Percentiles rank a stretch among this genome's conserved stretches.
Conservation (phyloP, 208 protist species). For the Leptomonas pyrrhocoris region DNA sequence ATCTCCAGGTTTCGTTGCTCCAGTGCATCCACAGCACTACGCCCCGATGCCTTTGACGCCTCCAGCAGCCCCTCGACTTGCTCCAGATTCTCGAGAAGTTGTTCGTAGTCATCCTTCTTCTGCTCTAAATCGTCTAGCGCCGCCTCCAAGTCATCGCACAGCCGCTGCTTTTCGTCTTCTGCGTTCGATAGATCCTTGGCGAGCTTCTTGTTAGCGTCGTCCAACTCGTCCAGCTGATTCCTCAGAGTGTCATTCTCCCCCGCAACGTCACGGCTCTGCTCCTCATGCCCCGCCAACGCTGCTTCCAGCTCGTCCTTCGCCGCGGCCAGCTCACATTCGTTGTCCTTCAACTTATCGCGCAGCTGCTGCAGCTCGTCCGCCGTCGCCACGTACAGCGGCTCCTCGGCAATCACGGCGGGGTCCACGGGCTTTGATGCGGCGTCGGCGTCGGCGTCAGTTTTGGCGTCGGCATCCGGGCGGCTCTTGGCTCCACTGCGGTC, state of each 20-base stretch:
- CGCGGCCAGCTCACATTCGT: background rate
- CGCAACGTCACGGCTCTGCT: background rate
- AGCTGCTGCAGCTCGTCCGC: constrained; percentile 21
- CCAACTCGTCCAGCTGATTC: constrained; percentile 3
- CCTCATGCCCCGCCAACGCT: constrained; percentile 7
- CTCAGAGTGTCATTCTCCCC: background rate
- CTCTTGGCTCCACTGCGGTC: background rate
- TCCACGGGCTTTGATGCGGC: constrained; percentile 12
- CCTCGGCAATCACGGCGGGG: constrained; percentile 22
- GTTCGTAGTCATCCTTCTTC: constrained; percentile 40
- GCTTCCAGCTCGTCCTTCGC: constrained; percentile 6
- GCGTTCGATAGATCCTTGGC: background rate
- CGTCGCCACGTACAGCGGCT: no score
- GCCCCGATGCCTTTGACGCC: constrained; percentile 21
- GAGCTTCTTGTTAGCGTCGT: background rate
- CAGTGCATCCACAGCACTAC: constrained; percentile 24
- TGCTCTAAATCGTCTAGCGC: constrained; percentile 46
- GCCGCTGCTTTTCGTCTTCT: constrained; percentile 35
- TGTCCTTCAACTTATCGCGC: constrained; percentile 7
- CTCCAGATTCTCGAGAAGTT: constrained; percentile 31
- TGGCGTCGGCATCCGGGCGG: background rate
- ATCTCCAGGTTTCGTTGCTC: constrained; percentile 33
- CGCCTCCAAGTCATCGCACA: constrained; percentile 40
- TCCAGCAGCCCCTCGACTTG: constrained; percentile 32
- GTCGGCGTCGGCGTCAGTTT: background rate